These are phyloP conservation scores for Alternaria viburni DNA, from an alignment of 2,329 filamentous ascomycete species.

Conservation along the genomic window DNA sequence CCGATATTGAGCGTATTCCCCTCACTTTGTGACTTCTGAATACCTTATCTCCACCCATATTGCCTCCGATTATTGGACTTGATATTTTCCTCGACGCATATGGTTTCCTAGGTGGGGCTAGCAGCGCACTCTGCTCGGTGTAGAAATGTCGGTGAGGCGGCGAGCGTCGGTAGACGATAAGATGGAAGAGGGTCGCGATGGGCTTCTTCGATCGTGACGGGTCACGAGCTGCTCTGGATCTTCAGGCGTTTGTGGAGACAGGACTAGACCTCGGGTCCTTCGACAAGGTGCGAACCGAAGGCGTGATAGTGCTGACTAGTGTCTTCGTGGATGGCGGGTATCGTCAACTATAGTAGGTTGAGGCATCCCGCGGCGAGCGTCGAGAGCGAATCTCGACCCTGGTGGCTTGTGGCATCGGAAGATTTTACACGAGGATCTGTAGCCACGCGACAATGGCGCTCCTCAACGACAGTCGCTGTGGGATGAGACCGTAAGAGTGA, in stretches of 20 bases:
- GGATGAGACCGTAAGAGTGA: neutral
- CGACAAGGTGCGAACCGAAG: constrained; percentile 15
- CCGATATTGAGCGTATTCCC: constrained; percentile 26
- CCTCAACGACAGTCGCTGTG: constrained; percentile 8
- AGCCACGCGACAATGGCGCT: constrained; percentile 14
- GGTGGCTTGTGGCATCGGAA: constrained; percentile 16
- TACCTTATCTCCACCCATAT: constrained; percentile 32
- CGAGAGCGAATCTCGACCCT: constrained; percentile 20
- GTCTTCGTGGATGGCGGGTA: constrained; percentile 18
- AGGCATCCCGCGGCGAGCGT: constrained; percentile 12
- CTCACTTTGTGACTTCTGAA: constrained; percentile 11
- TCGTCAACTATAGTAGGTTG: constrained; percentile 18
- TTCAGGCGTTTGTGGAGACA: constrained; percentile 14
- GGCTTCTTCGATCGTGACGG: neutral
- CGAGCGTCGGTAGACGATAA: constrained; percentile 7
- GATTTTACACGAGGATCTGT: constrained; percentile 16
- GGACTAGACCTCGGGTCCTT: constrained; percentile 8
- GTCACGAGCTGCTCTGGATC: constrained; percentile 11
- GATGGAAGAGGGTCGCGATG: constrained; percentile 3
- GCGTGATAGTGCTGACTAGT: constrained; percentile 17
- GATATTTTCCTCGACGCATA: constrained; percentile 10
- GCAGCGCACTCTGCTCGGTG: constrained; percentile 20
- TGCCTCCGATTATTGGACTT: constrained; percentile 25
- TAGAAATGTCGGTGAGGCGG: constrained; percentile 43
- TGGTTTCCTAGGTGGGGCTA: constrained; percentile 23